Base-by-base conservation (phyloP, 2,329 filamentous ascomycete species). In the Venturia aucupariae region DNA sequence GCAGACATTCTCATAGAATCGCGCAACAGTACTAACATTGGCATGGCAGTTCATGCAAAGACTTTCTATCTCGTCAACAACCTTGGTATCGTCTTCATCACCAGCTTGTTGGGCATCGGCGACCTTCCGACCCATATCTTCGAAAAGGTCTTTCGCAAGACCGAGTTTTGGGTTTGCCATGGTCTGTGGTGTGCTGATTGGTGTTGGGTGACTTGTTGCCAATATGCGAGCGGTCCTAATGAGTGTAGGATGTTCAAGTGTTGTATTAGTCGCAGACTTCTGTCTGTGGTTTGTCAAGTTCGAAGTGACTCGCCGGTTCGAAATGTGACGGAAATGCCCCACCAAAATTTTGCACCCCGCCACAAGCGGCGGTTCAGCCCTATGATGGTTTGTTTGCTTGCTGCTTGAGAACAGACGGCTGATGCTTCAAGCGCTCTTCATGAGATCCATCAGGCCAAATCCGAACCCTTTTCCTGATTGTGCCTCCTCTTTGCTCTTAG, bases 21-120 rank as follows among this genome's bases (percentile, higher is more conserved):
- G 11, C 32, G 38, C 11, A 44, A 35, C 35, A 55, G n/a, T 57
- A 68, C 74, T 51, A 69, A 78, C 77, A 68, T 82, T 71, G 61
- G 79, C 78, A 67, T 81, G 79, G 69, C 80, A 82, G 72, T 82
- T 82, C 79, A 82, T 82, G 72, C 80, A 82, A 68, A 82, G 71
- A 67, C 77, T 80, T 68, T 82, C 79, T 64, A 82, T 81, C 70
- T 81, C 79, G 41, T 82, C 80, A 27, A 81, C 80, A 7, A 82
- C 74, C 70, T 78, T 80, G 55, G 77, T 76, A n/a, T 77, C 73
- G 30, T 73, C 73, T 59, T 77, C 75, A 51, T 22, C 44, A 27
- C n/a, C 38, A 32, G 30, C 35, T 57, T 63, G 46, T 22, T 38
- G 35, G 35, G 74, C 73, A 69, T 75, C 75, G 60, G 75, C 75